phyloP scores from a whole-genome alignment of 2,329 filamentous ascomycete species.

The Exophiala viscosa region DNA sequence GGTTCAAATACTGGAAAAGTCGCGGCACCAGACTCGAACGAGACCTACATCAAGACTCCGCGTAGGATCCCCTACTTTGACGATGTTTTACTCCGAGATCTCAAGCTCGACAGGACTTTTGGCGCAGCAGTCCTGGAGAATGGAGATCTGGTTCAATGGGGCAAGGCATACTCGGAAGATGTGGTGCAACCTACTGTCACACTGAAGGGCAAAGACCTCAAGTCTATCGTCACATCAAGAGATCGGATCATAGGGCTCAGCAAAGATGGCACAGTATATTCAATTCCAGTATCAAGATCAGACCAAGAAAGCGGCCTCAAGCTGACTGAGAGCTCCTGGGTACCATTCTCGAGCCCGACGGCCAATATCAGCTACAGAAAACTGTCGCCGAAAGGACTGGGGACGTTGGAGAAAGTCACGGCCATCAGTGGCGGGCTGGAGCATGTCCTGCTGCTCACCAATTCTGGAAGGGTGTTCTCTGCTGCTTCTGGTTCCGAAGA shows the following conservation, averaged over 20 bases:
- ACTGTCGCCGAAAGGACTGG: slow-evolving; percentile 62
- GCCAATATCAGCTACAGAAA: slow-evolving; percentile 67
- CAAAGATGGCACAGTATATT: slow-evolving; percentile 74
- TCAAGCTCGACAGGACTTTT: slow-evolving; percentile 78
- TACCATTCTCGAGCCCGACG: slow-evolving; percentile 65
- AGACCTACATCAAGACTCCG: slow-evolving; percentile 74
- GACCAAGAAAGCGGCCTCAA: slow-evolving; percentile 68
- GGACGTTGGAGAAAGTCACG: slow-evolving; percentile 67
- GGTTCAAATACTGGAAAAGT: slow-evolving; percentile 81
- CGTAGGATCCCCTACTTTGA: slow-evolving; percentile 78
- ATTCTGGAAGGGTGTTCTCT: slow-evolving; percentile 79
- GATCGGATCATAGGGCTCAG: slow-evolving; percentile 81
- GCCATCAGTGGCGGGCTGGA: slow-evolving; percentile 76
- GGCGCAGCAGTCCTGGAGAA: slow-evolving; percentile 83
- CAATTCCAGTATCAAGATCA: slow-evolving; percentile 68
- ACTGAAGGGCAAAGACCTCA: slow-evolving; percentile 74
- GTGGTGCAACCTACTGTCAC: slow-evolving; percentile 65
- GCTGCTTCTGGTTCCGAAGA: slow-evolving; percentile 74
- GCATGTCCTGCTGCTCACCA: slow-evolving; percentile 81
- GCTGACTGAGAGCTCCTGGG: slow-evolving; percentile 63
- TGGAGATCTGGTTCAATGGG: slow-evolving; percentile 91
- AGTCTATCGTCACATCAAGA: slow-evolving; percentile 70
- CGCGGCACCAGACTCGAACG: slow-evolving; percentile 77
- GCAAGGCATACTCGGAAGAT: slow-evolving; percentile 66
- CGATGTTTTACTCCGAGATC: slow-evolving; percentile 74